phyloP scores from a whole-genome alignment of 2,329 filamentous ascomycete species.

The Clonostachys sp. region DNA sequence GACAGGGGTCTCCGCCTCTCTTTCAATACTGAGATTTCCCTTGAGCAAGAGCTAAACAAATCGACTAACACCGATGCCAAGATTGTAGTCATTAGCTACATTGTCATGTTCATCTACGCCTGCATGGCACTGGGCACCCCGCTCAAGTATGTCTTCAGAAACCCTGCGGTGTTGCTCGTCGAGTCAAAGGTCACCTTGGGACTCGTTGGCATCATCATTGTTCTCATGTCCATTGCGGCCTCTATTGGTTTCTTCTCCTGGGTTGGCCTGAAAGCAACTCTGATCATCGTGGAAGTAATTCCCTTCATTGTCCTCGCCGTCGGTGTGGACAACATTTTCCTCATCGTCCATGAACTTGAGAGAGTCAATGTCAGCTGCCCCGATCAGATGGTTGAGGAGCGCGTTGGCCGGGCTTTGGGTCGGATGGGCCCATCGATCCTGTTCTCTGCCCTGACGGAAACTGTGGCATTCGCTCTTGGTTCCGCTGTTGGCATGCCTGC shows the following conservation, averaged over 20 bases:
- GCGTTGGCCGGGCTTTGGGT: conserved; percentile 83
- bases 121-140: conserved; percentile 89
- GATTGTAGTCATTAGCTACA: conserved; percentile 92
- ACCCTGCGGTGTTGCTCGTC: conserved; percentile 80
- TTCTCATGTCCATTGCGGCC: conserved; percentile 94
- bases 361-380: conserved; percentile 89
- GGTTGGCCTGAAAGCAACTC: conserved; percentile 83
- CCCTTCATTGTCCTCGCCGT: conserved; percentile 95
- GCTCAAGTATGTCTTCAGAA: conserved; percentile 70
- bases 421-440: conserved; percentile 96
- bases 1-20: conserved; percentile 79
- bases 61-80: conserved; percentile 97
- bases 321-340: conserved; percentile 97
- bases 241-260: conserved; percentile 95
- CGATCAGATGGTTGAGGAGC: conserved; percentile 80
- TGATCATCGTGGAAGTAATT: conserved; percentile 98
- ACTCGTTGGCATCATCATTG: conserved; percentile 90
- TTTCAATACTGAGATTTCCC: conserved; percentile 91
- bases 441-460: conserved; percentile 92
- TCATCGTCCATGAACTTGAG: conserved; percentile 98
- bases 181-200: conserved; percentile 96
- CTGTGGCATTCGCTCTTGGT: conserved; percentile 85
- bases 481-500: conserved; percentile 97
- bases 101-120: conserved; percentile 98
- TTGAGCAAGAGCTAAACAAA: conserved; percentile 95